Conservation (phyloP, 2,329 filamentous ascomycete genomes). For the Penicillium hordei region DNA sequence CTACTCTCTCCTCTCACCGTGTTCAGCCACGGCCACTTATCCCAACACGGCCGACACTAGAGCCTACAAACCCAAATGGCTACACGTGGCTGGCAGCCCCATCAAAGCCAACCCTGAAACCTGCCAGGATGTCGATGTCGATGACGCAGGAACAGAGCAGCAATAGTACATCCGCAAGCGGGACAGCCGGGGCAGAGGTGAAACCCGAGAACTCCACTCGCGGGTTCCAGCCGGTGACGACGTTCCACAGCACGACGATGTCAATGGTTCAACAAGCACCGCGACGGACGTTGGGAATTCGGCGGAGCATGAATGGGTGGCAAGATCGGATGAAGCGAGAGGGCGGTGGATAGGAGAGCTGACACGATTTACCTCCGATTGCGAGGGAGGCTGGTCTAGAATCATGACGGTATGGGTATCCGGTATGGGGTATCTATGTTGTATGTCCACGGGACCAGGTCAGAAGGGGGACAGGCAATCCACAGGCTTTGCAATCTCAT, state of each 20-base stretch:
- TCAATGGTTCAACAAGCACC: slow-evolving; percentile 33
- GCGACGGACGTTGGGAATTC: slow-evolving; percentile 44
- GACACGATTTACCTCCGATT: not conserved
- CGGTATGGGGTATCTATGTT: too few species aligned
- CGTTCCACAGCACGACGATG: slow-evolving; percentile 44
- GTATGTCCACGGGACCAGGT: slow-evolving; percentile 4
- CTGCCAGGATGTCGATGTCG: slow-evolving; percentile 8
- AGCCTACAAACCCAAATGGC: slow-evolving; percentile 30
- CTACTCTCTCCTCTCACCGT: slow-evolving; percentile 30
- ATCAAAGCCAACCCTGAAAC: slow-evolving; percentile 25
- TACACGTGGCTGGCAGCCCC: slow-evolving; percentile 39
- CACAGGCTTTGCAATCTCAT: slow-evolving; percentile 12
- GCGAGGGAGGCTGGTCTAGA: slow-evolving; percentile 11
- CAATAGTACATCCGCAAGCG: slow-evolving; percentile 5
- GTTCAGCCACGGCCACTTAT: slow-evolving; percentile 34
- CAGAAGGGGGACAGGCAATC: not conserved
- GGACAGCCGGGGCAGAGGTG: slow-evolving; percentile 21
- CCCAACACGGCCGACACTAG: slow-evolving; percentile 35
- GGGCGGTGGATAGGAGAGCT: slow-evolving; percentile 20
- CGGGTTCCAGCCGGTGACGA: slow-evolving; percentile 31
- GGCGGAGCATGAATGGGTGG: slow-evolving; percentile 47
- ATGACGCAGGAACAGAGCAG: slow-evolving; percentile 13
- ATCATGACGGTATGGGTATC: slow-evolving; percentile 3
- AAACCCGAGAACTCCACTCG: slow-evolving; percentile 27
- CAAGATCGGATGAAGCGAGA: slow-evolving; percentile 40